phyloP scores from a whole-genome alignment of 2,329 filamentous ascomycete genomes.

The Malbranchea zuffiana region DNA sequence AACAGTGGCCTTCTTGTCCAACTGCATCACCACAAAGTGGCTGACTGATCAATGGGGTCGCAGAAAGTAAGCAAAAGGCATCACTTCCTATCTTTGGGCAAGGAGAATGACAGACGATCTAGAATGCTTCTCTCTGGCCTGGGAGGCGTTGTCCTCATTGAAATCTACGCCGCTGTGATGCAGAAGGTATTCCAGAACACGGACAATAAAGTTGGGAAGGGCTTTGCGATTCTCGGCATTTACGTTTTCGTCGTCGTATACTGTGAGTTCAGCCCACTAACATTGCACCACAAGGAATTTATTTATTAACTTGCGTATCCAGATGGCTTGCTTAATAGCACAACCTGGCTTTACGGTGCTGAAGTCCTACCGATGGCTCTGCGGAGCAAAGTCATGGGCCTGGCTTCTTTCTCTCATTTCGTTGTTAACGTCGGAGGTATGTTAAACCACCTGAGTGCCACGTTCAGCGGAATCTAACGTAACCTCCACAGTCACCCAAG shows the following conservation, averaged over 20 bases:
- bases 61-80: conserved; percentile 39
- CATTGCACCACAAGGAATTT: too few species aligned
- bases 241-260: conserved; percentile 49
- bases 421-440: conserved; percentile 44
- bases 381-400: conserved; percentile 46
- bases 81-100: neutral
- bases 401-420: conserved; percentile 44
- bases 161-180: conserved; percentile 51
- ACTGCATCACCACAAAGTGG: conserved; percentile 42
- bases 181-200: conserved; percentile 47
- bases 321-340: conserved; percentile 45
- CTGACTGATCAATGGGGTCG: conserved; percentile 50
- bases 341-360: conserved; percentile 46
- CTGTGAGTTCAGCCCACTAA: conserved; percentile 32
- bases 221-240: conserved; percentile 49
- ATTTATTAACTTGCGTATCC: too few species aligned
- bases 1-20: conserved; percentile 42
- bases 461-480: neutral
- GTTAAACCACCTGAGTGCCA: conserved; percentile 12
- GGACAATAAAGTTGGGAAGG: conserved; percentile 46
- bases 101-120: conserved; percentile 4
- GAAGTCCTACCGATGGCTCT: conserved; percentile 45
- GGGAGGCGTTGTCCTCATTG: conserved; percentile 42
- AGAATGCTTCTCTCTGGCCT: conserved; percentile 48
- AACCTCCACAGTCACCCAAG: conserved; percentile 36